Conservation (phyloP, 352 stramenopile species). For the Globisporangium cylindrosporum region DNA sequence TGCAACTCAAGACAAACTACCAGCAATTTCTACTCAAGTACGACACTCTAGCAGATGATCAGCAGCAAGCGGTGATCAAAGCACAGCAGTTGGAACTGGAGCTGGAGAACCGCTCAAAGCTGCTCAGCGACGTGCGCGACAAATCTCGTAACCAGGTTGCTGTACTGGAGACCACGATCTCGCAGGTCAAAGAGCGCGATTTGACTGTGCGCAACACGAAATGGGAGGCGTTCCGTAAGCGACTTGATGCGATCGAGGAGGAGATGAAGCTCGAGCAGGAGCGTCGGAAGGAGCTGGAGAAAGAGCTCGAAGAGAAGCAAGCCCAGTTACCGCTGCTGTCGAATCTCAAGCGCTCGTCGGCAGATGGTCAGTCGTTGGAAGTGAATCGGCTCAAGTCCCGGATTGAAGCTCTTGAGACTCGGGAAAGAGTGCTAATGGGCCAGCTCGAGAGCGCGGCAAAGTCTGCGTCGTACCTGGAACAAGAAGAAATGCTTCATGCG, state of each 20-base stretch:
- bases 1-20: constrained; percentile 84
- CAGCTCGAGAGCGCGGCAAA: constrained; percentile 45
- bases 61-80: constrained; percentile 53
- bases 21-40: constrained; percentile 79
- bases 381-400: constrained; percentile 44
- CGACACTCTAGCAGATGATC: constrained; percentile 42
- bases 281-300: constrained; percentile 52
- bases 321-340: constrained; percentile 25
- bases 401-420: constrained; percentile 64
- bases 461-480: constrained; percentile 24
- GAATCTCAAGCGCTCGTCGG: constrained; percentile 12
- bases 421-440: constrained; percentile 57
- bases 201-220: constrained; percentile 55
- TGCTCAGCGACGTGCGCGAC: constrained; percentile 33
- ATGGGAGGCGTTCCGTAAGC: constrained; percentile 70
- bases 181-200: constrained; percentile 56
- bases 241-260: constrained; percentile 61
- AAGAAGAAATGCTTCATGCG: constrained; percentile 22
- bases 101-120: constrained; percentile 41
- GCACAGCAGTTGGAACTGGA: constrained; percentile 60
- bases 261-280: constrained; percentile 56
- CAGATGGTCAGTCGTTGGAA: constrained; percentile 28
- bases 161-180: constrained; percentile 47
- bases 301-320: constrained; percentile 58
- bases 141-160: constrained; percentile 31